Base-by-base conservation (phyloP, 2,329 filamentous ascomycete genomes). In the Ophidiomyces ophidiicola region DNA sequence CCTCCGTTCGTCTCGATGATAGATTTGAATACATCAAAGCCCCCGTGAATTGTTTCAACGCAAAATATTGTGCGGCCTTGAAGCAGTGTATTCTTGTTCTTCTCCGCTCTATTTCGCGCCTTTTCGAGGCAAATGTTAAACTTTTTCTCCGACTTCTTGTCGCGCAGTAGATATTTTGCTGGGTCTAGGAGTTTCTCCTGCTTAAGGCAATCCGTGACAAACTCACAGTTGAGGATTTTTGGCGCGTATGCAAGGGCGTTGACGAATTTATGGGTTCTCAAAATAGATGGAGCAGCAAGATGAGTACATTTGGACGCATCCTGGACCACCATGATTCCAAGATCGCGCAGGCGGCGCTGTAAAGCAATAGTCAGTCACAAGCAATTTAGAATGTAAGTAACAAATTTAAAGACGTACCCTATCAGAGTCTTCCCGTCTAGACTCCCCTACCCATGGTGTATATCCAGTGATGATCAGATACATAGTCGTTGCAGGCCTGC, bases 241-340 rank as follows among this genome's bases (percentile, higher is more conserved):
- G 86, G 84, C 0, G 82, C 86, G 43, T 76, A 78, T 12, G 90
- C 86, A 19, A 98, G 66, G 8, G 86, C 85, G 45, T 80, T 81
- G 35, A 96, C 78, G 55, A 98, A 98, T 55, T 98, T 98, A 56
- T 84, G 78, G 0, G 90, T 98, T 25, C 90, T 80, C 23, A 94
- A 75, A 45, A 96, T 76, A 29, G 77, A 74, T 1, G 88, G 90
- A 3, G 88, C 88, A 23, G 85, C 86, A 7, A 98, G 73, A 56
- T 93, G 83, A 51, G 88, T 83, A 56, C 84, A 90, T 31, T 75
- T 71, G 33, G 74, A 72, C 18, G 77, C 76, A 53, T 94, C 82
- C 50, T 80, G 71, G 3, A 84, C 80, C 15, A 94, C 74, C 48
- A 78, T 70, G 41, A 98, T 82, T 5, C 90, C 90, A 24, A 96